Evolutionary conservation across 140 eudicot species (phyloP).

Genomic region (Senecio squalidus): DNA sequence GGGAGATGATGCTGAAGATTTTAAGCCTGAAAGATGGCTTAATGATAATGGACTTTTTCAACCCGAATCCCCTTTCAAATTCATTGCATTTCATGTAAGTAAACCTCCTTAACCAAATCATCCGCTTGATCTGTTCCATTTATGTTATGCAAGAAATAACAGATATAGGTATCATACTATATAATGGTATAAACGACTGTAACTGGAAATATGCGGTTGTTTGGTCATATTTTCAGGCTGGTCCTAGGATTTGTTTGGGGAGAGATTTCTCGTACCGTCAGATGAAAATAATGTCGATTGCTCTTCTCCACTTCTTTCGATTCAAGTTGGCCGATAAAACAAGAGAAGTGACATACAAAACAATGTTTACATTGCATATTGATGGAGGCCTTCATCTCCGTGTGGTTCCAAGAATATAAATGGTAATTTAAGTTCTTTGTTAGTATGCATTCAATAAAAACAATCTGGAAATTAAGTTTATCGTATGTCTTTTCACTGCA

Average conservation of each 20-base stretch:
- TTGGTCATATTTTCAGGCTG: slow-evolving; percentile 8
- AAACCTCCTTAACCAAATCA: not conserved
- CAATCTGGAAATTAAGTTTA: not conserved
- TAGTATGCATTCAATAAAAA: not conserved
- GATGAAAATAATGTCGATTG: slow-evolving; percentile 49
- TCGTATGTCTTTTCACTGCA: not conserved
- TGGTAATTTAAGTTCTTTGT: not conserved
- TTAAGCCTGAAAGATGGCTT: slow-evolving; percentile 77
- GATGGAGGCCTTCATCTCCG: not conserved
- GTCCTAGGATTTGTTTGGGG: slow-evolving; percentile 35
- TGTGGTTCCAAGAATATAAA: not conserved
- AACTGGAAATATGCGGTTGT: not conserved
- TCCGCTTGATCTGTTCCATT: not conserved
- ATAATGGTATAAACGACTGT: not conserved
- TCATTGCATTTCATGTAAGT: slow-evolving; percentile 12
- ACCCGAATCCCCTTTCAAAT: not conserved
- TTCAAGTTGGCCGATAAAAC: slow-evolving; percentile 31
- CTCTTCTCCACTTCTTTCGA: slow-evolving; percentile 38
- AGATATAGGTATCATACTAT: not conserved
- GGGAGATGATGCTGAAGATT: slow-evolving; percentile 78
- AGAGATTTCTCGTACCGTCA: slow-evolving; percentile 60
- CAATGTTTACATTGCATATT: slow-evolving; percentile 47
- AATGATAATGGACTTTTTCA: slow-evolving; percentile 46
- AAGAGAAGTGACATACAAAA: slow-evolving; percentile 38
- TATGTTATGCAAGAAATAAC: not conserved